Evolutionary conservation across 129 eudicot species (phyloP).

Genomic region (Glebionis coronaria): DNA sequence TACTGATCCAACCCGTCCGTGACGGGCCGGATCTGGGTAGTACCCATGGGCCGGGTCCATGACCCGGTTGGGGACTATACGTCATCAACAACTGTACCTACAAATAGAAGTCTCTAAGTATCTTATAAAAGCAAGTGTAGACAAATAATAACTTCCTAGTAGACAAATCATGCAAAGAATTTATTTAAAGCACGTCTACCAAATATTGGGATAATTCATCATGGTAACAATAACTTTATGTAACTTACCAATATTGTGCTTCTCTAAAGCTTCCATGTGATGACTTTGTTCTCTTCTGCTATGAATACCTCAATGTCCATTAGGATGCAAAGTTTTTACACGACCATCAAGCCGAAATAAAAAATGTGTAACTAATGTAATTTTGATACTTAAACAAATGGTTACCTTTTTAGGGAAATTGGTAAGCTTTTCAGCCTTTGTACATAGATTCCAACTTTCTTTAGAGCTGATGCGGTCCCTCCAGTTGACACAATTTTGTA

Average conservation of each 20-base stretch:
- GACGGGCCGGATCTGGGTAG: too few species aligned
- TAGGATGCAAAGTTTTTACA: slow-evolving; percentile 95
- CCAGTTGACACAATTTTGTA: slow-evolving; percentile 94
- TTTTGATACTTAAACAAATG: not conserved
- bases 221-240: not conserved
- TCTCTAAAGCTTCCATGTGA: slow-evolving; percentile 90
- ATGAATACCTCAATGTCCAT: slow-evolving; percentile 90
- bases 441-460: slow-evolving; percentile 72
- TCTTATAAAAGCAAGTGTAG: not conserved
- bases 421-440: slow-evolving; percentile 88
- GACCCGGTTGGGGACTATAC: too few species aligned
- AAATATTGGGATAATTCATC: not conserved
- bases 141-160: too few species aligned
- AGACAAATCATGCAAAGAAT: not conserved
- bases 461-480: slow-evolving; percentile 92
- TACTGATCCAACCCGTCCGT: too few species aligned
- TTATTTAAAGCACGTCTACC: not conserved
- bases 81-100: slow-evolving; percentile 98
- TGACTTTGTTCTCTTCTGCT: slow-evolving; percentile 90
- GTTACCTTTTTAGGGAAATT: slow-evolving; percentile 92
- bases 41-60: too few species aligned
- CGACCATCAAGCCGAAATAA: slow-evolving; percentile 95
- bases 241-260: slow-evolving; percentile 74
- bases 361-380: too few species aligned
- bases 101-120: not conserved